phyloP scores from a whole-genome alignment of 1,284 basidiomycete genomes.

The Tetrapyrgos nigripes region DNA sequence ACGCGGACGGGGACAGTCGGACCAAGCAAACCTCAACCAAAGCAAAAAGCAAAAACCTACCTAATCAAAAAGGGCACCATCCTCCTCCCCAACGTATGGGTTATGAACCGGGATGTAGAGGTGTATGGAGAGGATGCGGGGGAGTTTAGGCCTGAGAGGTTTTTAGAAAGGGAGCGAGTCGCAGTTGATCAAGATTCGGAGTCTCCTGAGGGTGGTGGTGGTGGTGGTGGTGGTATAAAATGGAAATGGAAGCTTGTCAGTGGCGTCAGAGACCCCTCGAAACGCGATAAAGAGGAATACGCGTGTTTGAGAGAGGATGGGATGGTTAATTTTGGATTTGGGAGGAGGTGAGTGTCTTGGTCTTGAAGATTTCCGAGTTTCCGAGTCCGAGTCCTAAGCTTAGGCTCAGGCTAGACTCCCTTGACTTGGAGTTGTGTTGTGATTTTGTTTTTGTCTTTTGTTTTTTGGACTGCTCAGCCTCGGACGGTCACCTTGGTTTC shows the following conservation, averaged over 20 bases:
- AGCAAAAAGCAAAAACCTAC: not conserved
- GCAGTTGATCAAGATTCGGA: not conserved
- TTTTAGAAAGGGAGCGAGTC: slow-evolving; percentile 9
- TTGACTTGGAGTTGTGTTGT: too few species aligned
- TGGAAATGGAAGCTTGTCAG: not conserved
- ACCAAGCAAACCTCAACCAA: too few species aligned
- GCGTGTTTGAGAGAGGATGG: not conserved
- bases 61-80: slow-evolving; percentile 11
- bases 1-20: too few species aligned
- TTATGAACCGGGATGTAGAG: slow-evolving; percentile 20
- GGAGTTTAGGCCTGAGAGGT: slow-evolving; percentile 25
- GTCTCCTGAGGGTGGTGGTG: not conserved
- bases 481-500: too few species aligned
- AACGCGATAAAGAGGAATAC: not conserved
- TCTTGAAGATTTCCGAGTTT: too few species aligned
- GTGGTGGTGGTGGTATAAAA: not conserved
- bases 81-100: slow-evolving; percentile 18
- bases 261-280: not conserved
- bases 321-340: slow-evolving; percentile 11
- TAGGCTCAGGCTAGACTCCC: too few species aligned
- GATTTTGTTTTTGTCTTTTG: too few species aligned
- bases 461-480: too few species aligned
- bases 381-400: too few species aligned
- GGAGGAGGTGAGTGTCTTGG: slow-evolving; percentile 1
- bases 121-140: slow-evolving; percentile 19